Evolutionary conservation across 2,329 filamentous ascomycete genomes (phyloP).

Genomic region (Hymenoscyphus repandus): DNA sequence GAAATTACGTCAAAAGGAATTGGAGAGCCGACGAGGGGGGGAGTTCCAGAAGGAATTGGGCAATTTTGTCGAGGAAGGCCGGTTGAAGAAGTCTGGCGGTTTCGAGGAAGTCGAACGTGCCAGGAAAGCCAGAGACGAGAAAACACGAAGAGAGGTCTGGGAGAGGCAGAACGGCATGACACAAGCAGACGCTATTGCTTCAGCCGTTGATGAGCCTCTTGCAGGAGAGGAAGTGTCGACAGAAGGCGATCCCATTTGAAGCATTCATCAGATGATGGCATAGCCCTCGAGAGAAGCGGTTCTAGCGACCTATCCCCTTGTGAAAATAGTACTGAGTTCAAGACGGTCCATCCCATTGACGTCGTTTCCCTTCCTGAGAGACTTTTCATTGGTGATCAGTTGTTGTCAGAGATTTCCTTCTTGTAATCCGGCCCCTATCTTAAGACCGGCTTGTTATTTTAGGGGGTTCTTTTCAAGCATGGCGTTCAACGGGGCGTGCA

Average conservation of each 20-base stretch:
- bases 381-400: too few species aligned
- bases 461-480: too few species aligned
- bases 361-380: too few species aligned
- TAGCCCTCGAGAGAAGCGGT: not conserved
- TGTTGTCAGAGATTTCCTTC: too few species aligned
- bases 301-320: not conserved
- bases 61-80: constrained; percentile 81
- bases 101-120: constrained; percentile 89
- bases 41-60: constrained; percentile 78
- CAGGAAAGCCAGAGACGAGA: constrained; percentile 79
- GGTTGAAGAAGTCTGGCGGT: constrained; percentile 91
- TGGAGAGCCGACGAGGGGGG: constrained; percentile 67
- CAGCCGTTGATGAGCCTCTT: constrained; percentile 3
- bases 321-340: too few species aligned
- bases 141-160: constrained; percentile 75
- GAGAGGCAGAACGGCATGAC: constrained; percentile 54
- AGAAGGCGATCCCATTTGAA: not conserved
- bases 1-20: constrained; percentile 81
- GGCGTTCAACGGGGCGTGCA: too few species aligned
- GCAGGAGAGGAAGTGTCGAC: not conserved
- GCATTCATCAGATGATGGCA: not conserved
- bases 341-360: not conserved
- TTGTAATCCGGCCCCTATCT: too few species aligned
- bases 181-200: constrained; percentile 22
- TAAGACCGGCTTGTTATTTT: too few species aligned